phyloP scores from a whole-genome alignment of 176 grass and related monocot genomes.

The Dendrocalamus sinicus region DNA sequence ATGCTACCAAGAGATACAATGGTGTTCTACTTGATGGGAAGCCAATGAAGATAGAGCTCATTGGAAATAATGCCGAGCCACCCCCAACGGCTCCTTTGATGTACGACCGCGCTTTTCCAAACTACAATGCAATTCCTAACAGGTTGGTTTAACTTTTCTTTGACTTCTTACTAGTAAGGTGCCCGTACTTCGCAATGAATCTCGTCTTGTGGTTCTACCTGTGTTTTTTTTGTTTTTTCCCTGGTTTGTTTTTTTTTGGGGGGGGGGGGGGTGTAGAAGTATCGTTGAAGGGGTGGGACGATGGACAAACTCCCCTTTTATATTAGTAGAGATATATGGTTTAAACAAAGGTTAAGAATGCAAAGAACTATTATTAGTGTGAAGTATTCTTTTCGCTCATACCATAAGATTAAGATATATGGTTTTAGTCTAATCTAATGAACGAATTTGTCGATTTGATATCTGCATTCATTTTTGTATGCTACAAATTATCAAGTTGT shows the following conservation, averaged over 20 bases:
- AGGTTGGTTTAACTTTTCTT: conserved; percentile 46
- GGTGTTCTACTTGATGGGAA: conserved; percentile 91
- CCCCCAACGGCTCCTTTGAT: conserved; percentile 37
- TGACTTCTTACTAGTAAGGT: background rate
- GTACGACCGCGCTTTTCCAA: conserved; percentile 42
- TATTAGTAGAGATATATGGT: background rate
- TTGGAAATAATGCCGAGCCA: conserved; percentile 65
- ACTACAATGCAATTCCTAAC: conserved; percentile 48
- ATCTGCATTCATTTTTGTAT: background rate
- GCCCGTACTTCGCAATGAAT: no score
- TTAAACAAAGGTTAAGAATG: background rate
- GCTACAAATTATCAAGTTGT: background rate
- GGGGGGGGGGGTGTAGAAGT: no score
- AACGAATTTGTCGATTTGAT: background rate
- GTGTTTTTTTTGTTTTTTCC: no score
- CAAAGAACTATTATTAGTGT: background rate
- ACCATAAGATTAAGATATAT: background rate
- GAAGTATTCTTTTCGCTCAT: background rate
- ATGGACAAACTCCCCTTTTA: no score
- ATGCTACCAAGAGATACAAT: conserved; percentile 79
- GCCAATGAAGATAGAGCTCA: conserved; percentile 80
- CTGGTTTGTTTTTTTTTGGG: no score
- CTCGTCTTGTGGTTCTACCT: no score
- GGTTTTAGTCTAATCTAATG: conserved; percentile 15
- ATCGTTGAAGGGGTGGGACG: no score